A percentile compares a stretch with the other conserved stretches of the same genome.
These are phyloP conservation scores for Aspergillus fijiensis DNA, from an alignment of 2,329 filamentous ascomycete species.

Conservation along the genomic window DNA sequence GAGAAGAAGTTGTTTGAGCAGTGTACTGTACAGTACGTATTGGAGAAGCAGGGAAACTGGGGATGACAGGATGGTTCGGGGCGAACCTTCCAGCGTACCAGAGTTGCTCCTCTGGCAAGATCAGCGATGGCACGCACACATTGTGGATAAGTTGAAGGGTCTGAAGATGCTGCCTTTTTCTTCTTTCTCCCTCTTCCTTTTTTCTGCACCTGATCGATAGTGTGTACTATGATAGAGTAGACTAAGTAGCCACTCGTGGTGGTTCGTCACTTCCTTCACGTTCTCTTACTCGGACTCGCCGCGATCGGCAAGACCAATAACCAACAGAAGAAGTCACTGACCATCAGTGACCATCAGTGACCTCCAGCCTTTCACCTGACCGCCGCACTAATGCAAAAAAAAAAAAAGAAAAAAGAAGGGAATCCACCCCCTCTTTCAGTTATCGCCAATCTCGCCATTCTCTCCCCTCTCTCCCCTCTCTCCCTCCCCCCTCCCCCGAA, in stretches of 20 bases:
- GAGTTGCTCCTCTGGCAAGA: constrained; percentile 7
- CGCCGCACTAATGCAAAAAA: constrained; percentile 4
- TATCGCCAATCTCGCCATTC: not conserved
- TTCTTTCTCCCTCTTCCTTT: no score
- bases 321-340: constrained; percentile 6
- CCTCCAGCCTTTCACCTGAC: constrained; percentile 22
- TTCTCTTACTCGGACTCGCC: constrained; percentile 23
- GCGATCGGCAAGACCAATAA: not conserved
- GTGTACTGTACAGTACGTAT: not conserved
- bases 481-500: not conserved
- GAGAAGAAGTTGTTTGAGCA: not conserved
- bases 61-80: constrained; percentile 22
- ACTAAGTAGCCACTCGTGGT: not conserved
- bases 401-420: no score
- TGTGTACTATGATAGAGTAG: no score
- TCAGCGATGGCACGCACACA: no score
- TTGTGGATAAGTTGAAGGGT: no score
- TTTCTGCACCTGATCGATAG: no score
- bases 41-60: not conserved
- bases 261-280: not conserved
- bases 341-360: constrained; percentile 21
- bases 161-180: no score
- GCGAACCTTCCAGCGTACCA: constrained; percentile 31
- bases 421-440: not conserved
- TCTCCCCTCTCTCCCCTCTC: not conserved